phyloP scores from a whole-genome alignment of 331 rosid genomes.

The Pyracantha coccinea region DNA sequence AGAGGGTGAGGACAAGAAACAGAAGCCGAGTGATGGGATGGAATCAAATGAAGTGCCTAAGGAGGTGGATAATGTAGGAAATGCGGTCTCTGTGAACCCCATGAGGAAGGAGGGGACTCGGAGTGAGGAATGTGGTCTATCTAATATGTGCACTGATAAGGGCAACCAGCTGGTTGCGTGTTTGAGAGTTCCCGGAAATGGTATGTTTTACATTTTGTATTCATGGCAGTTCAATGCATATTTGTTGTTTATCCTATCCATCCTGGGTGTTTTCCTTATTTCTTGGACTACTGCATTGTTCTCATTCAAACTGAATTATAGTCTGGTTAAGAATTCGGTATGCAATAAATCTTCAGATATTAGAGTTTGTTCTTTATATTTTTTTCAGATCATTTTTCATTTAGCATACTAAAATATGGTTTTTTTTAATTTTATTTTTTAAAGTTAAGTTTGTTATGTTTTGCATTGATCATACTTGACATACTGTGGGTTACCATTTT shows the following conservation, averaged over 20 bases:
- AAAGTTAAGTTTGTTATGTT: background rate
- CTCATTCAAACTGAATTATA: background rate
- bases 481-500: background rate
- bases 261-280: background rate
- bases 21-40: conserved; percentile 3
- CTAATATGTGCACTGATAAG: conserved; percentile 30
- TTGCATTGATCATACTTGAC: background rate
- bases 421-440: background rate
- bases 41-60: conserved; percentile 7
- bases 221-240: background rate
- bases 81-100: background rate
- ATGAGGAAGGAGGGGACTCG: conserved; percentile 16
- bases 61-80: conserved; percentile 19
- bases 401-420: background rate
- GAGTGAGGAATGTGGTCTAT: conserved; percentile 38
- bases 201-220: conserved; percentile 17
- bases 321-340: background rate
- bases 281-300: background rate
- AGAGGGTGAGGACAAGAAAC: conserved; percentile 13
- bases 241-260: background rate
- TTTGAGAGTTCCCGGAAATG: conserved; percentile 49
- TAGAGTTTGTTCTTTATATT: background rate
- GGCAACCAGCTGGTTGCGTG: conserved; percentile 32
- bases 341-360: background rate
- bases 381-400: background rate